Evolutionary conservation across 139 green algal genomes (phyloP), one percentile per base, ranked within the genome.

Genomic region (Tetradesmus obliquus): DNA sequence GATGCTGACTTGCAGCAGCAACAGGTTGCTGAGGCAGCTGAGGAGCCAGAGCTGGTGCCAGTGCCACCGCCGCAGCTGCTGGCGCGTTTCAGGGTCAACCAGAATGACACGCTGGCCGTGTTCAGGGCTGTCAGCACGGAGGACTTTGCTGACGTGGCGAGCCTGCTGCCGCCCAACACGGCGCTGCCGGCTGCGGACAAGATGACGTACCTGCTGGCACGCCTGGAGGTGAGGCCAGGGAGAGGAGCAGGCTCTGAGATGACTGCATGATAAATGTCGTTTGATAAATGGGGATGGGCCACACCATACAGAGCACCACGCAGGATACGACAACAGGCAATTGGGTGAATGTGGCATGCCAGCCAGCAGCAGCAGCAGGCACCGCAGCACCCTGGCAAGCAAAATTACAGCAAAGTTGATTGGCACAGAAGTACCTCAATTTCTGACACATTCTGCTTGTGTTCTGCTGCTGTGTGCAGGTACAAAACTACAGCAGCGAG

Each of bases 61-160:
- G 55, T 71, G 15, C 76, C 80, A 10, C 89, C 93, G 8, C 94
- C 94, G 12, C 93, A 95, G 93, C 93, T 96, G 90, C 93, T 96
- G 51, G 94, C 94, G 7, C 72, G 94, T 2, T 96, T 95, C 93
- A 88, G 90, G 84, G 91, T 95, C 22, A 89, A 83, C 62, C 92
- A 92, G 51, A 82, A 92, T 32, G 94, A 96, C 90, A 94, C 91
- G 3, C 71, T 96, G 71, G 89, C 94, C 2, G 94, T 97, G 54
- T 97, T 96, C 90, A 96, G 94, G 89, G 94, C 95, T 13, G 79
- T 87, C 15, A 95, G 87, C 54, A 94, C 95, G 79, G 95, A 97
- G 83, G 94, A 97, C 93, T 96, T 96, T 91, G 91, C 95, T 92
- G 95, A 97, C 74, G 95, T 97, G 24, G 92, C 96, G 5, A 88